Evolutionary conservation across 2,329 filamentous ascomycete genomes (phyloP).

Genomic region (Aschersonia sp.): DNA sequence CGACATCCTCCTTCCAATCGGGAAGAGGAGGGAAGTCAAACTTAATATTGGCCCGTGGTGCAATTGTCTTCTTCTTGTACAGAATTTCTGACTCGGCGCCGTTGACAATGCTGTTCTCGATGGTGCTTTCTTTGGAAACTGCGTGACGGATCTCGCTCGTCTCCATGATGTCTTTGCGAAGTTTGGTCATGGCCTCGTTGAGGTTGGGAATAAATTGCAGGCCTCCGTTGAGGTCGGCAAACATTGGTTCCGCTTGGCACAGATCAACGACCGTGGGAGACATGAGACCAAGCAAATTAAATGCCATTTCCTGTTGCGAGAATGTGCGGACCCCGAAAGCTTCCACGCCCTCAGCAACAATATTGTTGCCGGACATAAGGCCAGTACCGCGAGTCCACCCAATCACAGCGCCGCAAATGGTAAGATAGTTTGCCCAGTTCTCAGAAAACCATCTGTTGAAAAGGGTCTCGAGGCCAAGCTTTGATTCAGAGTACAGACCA

Average conservation of each 20-base stretch:
- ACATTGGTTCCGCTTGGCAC: slow-evolving; percentile 90
- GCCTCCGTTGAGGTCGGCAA: slow-evolving; percentile 93
- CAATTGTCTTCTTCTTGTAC: slow-evolving; percentile 87
- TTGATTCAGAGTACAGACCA: slow-evolving; percentile 95
- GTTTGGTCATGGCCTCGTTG: slow-evolving; percentile 83
- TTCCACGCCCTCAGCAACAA: slow-evolving; percentile 93
- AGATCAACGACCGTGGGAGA: slow-evolving; percentile 85
- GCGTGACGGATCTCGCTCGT: slow-evolving; percentile 86
- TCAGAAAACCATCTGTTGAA: slow-evolving; percentile 99
- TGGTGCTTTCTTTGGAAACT: slow-evolving; percentile 86
- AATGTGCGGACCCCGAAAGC: slow-evolving; percentile 94
- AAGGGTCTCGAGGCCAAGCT: slow-evolving; percentile 88
- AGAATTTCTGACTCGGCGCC: slow-evolving; percentile 82
- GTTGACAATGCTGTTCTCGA: slow-evolving; percentile 96
- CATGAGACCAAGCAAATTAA: slow-evolving; percentile 95
- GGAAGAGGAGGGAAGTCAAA: slow-evolving; percentile 87
- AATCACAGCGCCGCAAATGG: slow-evolving; percentile 95
- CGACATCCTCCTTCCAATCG: slow-evolving; percentile 81
- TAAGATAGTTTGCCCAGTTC: slow-evolving; percentile 94
- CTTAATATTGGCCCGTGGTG: slow-evolving; percentile 94
- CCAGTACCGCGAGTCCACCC: slow-evolving; percentile 98
- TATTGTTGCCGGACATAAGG: slow-evolving; percentile 95
- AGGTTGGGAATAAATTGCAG: slow-evolving; percentile 95
- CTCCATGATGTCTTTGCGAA: slow-evolving; percentile 89
- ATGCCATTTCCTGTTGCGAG: slow-evolving; percentile 98